phyloP scores from a whole-genome alignment of 495 filamentous ascomycete genomes.

The Xylaria intraflava region DNA sequence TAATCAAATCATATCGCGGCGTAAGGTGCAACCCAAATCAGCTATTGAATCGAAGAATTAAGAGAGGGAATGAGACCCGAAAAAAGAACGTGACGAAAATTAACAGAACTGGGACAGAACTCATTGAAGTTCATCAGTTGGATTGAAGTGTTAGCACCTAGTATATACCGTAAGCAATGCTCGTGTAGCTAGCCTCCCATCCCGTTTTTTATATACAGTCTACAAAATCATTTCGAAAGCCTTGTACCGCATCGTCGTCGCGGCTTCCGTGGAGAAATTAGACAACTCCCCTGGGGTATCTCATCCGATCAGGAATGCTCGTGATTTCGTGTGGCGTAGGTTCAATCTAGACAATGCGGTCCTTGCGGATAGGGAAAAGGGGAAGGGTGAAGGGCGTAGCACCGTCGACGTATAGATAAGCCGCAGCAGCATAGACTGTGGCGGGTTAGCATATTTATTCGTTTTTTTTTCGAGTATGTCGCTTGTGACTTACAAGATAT shows the following conservation, averaged over 20 bases:
- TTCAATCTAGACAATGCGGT: constrained; percentile 9
- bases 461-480: neutral
- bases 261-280: neutral
- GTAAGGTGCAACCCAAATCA: no score
- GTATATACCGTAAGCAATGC: constrained; percentile 2
- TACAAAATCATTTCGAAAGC: constrained; percentile 2
- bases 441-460: neutral
- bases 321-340: neutral
- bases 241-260: constrained; percentile 3
- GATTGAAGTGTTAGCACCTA: neutral
- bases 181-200: neutral
- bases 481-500: constrained; percentile 23
- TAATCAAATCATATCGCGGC: no score
- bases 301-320: neutral
- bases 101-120: neutral
- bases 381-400: constrained; percentile 12
- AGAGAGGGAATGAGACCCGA: no score
- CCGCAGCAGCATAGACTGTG: constrained; percentile 10
- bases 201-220: constrained; percentile 8
- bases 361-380: constrained; percentile 16
- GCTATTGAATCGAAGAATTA: no score
- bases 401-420: constrained; percentile 14
- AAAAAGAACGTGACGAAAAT: no score
- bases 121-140: neutral
- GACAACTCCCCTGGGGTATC: neutral